These are phyloP conservation scores for Tolypocladium endophyticum DNA, from an alignment of 2,329 filamentous ascomycete genomes.

Conservation along the genomic window DNA sequence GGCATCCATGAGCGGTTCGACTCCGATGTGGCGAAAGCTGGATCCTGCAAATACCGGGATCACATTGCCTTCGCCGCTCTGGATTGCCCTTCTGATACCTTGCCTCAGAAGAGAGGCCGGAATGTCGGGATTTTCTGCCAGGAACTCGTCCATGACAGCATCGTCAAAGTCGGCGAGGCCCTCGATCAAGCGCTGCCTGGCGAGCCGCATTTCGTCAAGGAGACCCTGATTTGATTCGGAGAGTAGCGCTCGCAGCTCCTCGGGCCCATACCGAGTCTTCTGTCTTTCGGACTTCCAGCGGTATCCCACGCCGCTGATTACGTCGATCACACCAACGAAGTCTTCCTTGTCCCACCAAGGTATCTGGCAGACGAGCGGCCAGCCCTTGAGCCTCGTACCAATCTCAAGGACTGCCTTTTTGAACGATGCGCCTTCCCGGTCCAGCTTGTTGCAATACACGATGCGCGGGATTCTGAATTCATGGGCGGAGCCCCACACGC, in stretches of 20 bases:
- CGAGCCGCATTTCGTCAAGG: slow-evolving; percentile 60
- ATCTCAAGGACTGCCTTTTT: slow-evolving; percentile 78
- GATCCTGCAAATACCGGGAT: slow-evolving; percentile 86
- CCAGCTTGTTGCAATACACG: slow-evolving; percentile 69
- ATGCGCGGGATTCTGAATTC: slow-evolving; percentile 75
- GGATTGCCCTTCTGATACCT: slow-evolving; percentile 63
- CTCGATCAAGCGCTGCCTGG: slow-evolving; percentile 70
- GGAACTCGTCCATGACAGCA: slow-evolving; percentile 70
- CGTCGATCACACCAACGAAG: slow-evolving; percentile 77
- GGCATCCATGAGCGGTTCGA: slow-evolving; percentile 82
- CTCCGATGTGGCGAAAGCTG: slow-evolving; percentile 87
- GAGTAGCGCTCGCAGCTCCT: slow-evolving; percentile 29
- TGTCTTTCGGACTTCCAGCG: slow-evolving; percentile 48
- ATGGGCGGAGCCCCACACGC: slow-evolving; percentile 87
- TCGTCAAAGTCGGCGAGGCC: slow-evolving; percentile 84
- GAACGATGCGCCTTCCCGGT: slow-evolving; percentile 70
- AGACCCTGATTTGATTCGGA: slow-evolving; percentile 34
- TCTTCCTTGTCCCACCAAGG: slow-evolving; percentile 83
- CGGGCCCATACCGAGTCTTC: slow-evolving; percentile 23
- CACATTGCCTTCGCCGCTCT: slow-evolving; percentile 56
- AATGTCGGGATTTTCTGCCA: slow-evolving; percentile 69
- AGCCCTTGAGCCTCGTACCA: slow-evolving; percentile 65
- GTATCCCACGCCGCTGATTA: slow-evolving; percentile 64
- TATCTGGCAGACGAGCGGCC: slow-evolving; percentile 88
- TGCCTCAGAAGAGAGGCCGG: slow-evolving; percentile 55